These are phyloP conservation scores for Westerdykella sp. DNA, from an alignment of 2,329 filamentous ascomycete genomes.

Conservation along the genomic window DNA sequence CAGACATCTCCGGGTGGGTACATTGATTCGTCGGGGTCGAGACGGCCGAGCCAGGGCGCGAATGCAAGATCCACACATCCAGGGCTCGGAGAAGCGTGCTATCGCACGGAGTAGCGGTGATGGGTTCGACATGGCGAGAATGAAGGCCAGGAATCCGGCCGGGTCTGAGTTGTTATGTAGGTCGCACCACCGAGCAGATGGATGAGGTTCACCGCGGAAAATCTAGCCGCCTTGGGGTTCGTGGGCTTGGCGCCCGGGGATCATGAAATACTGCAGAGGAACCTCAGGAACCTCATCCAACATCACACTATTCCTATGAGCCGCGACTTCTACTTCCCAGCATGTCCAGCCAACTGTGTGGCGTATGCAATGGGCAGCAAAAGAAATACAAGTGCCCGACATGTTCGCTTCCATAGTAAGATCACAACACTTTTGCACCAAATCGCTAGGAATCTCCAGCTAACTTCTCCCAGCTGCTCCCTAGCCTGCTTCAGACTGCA, in stretches of 20 bases:
- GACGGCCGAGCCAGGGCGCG: conserved; percentile 19
- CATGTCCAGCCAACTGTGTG: conserved; percentile 36
- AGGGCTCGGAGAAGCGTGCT: conserved; percentile 21
- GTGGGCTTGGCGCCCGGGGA: conserved; percentile 6
- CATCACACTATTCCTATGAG: neutral
- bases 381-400: conserved; percentile 49
- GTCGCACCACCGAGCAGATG: neutral
- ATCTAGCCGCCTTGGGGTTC: conserved; percentile 21
- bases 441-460: neutral
- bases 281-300: neutral
- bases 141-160: neutral
- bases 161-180: neutral
- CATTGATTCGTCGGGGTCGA: conserved; percentile 15
- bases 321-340: conserved; percentile 1
- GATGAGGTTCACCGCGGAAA: conserved; percentile 21
- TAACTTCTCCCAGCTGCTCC: conserved; percentile 24
- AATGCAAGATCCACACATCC: conserved; percentile 35
- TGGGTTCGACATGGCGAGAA: conserved; percentile 24
- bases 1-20: conserved; percentile 24
- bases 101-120: conserved; percentile 15
- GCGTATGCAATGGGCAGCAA: conserved; percentile 39
- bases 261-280: neutral
- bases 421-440: neutral
- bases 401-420: conserved; percentile 43
- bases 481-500: conserved; percentile 28